A percentile compares a stretch with the other conserved stretches of the same genome.
Evolutionary conservation across 768 basidiomycete genomes (phyloP).

Genomic region (Naganishia randhawae): DNA sequence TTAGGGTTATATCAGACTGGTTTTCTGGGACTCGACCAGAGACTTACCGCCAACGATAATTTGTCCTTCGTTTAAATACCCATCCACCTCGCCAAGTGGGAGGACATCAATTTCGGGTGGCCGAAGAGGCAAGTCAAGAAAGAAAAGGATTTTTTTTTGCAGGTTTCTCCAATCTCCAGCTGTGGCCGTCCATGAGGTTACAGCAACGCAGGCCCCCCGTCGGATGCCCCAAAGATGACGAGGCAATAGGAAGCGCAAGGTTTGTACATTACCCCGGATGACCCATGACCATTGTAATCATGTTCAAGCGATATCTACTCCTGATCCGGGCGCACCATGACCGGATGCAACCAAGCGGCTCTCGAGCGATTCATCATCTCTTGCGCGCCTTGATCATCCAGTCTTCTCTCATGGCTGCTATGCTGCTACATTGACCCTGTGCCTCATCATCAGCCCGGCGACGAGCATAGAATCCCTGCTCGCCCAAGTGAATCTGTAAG

Average conservation of each 20-base stretch:
- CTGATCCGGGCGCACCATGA: constrained; percentile 1
- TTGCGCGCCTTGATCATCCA: background rate
- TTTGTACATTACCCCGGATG: too few species aligned
- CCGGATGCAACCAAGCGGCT: background rate
- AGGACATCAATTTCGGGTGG: background rate
- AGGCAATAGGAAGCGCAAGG: too few species aligned
- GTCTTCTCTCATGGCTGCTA: background rate
- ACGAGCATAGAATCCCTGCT: background rate
- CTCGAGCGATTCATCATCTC: constrained; percentile 16
- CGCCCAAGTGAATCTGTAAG: background rate
- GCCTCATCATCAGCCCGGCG: too few species aligned
- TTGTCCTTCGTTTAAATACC: background rate
- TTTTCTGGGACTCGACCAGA: background rate
- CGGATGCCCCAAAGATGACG: too few species aligned
- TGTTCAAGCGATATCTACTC: constrained; percentile 7
- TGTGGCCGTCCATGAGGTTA: too few species aligned
- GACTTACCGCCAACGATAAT: background rate
- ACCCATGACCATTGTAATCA: background rate
- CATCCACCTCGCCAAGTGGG: background rate
- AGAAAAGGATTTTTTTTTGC: too few species aligned
- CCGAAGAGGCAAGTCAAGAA: too few species aligned
- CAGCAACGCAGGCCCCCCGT: too few species aligned
- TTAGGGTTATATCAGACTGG: background rate
- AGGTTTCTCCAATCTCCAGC: too few species aligned
- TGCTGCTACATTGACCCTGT: too few species aligned